Base-by-base conservation (phyloP, 2,329 filamentous ascomycete genomes). In the Oidium heveae region DNA sequence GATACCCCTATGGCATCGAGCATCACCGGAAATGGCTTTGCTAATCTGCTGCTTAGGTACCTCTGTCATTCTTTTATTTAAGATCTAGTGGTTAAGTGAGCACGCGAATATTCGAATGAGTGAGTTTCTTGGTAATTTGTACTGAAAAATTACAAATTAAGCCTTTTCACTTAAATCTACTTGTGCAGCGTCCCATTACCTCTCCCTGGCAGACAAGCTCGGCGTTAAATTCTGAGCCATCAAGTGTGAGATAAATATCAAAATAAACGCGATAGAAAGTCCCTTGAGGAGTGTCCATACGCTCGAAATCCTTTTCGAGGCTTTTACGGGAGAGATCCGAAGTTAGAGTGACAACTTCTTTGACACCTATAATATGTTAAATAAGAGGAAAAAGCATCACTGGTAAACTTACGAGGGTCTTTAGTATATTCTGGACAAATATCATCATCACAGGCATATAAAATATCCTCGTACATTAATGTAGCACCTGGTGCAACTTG, bases 201-300 rank as follows among this genome's bases (percentile, higher is more conserved):
- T 96, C 91, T 64, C 91, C 91, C 68, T 98, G 91, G 71, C 91
- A 98, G n/a, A 96, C 89, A 41, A 98, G 73, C 71, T 96, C 91
- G 54, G 91, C 91, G 62, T 91, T 96, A 73, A 98, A 96, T 68
- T 98, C 91, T 54, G 86, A 94, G 22, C 91, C 91, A 64, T 98
- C 91, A 16, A 98, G 80, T 0, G 91, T 96, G 60, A 98, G 78
- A 68, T 94, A 93, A 60, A 83, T 82, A 61, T 82, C 79, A 61
- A 82, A 82, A 68, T 82, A 83, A 58, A 83, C 79, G 59, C 86
- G 81, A 73, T 94, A 94, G 68, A 94, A 94, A 3, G 86, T 93
- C 58, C 91, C 91, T 68, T 98, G 89, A 6, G 91, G 88, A 1
- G 91, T 96, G 67, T 96, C 91, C 91, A 96, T 96, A 66, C 91